Conservation (phyloP, 139 green algal species). For the Chlorella ohadii region DNA sequence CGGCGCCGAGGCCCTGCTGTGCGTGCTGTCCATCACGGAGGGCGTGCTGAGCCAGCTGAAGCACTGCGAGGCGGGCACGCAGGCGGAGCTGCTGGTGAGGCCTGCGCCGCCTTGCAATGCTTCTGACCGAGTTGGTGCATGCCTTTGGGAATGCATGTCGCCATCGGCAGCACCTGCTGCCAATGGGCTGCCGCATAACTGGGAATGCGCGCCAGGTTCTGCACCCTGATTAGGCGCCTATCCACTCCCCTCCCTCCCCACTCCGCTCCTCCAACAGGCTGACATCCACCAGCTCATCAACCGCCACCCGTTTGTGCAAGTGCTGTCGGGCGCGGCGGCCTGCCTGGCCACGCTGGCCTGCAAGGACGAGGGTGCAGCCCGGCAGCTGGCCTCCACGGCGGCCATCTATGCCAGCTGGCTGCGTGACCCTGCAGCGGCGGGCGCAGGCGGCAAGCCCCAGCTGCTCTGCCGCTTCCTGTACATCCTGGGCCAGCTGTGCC, state of each 20-base stretch:
- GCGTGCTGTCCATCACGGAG: constrained; percentile 62
- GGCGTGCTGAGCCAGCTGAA: constrained; percentile 45
- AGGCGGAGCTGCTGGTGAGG: constrained; percentile 50
- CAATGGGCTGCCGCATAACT: no score
- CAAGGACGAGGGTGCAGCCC: constrained; percentile 30
- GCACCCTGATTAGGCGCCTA: no score
- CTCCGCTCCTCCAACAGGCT: no score
- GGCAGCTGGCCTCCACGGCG: constrained; percentile 40
- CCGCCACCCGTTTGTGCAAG: constrained; percentile 56
- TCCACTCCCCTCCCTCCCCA: no score
- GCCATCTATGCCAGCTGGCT: constrained; percentile 29
- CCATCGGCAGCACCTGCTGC: no score
- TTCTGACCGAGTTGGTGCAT: no score
- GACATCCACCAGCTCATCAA: constrained; percentile 68
- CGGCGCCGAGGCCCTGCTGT: constrained; percentile 64
- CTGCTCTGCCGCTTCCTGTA: constrained; percentile 63
- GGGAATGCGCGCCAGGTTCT: no score
- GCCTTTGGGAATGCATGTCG: no score
- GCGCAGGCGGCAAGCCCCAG: background rate
- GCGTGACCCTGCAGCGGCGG: background rate
- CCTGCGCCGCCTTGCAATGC: no score
- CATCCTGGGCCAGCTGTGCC: constrained; percentile 78
- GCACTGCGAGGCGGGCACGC: constrained; percentile 38
- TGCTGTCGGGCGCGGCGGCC: constrained; percentile 54
- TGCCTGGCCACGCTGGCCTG: constrained; percentile 61